Conservation (phyloP, 2,329 filamentous ascomycete species). For the Aspergillus tanneri region DNA sequence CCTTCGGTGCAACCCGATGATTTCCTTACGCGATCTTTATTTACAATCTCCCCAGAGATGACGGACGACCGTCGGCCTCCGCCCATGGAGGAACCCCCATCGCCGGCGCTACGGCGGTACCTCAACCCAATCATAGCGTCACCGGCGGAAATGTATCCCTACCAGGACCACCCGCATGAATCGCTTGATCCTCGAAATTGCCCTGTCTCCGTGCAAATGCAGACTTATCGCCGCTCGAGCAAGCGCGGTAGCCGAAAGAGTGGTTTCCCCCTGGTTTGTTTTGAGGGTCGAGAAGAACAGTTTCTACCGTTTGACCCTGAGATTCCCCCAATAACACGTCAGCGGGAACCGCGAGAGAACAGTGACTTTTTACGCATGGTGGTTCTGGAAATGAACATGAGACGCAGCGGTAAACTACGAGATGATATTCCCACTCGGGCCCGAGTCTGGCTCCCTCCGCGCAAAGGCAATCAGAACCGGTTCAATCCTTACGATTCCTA, state of each 20-base stretch:
- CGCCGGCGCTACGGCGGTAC: slow-evolving; percentile 59
- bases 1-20: slow-evolving; percentile 56
- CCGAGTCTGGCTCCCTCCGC: slow-evolving; percentile 61
- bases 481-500: slow-evolving; percentile 16
- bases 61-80: slow-evolving; percentile 62
- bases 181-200: slow-evolving; percentile 34
- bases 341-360: slow-evolving; percentile 64
- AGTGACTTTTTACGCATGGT: slow-evolving; percentile 63
- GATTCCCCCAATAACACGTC: slow-evolving; percentile 49
- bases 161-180: slow-evolving; percentile 42
- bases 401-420: slow-evolving; percentile 61
- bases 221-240: slow-evolving; percentile 54
- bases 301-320: slow-evolving; percentile 36
- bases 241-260: slow-evolving; percentile 29
- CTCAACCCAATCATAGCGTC: slow-evolving; percentile 56
- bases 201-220: slow-evolving; percentile 61
- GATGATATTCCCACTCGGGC: slow-evolving; percentile 55
- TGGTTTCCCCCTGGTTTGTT: slow-evolving; percentile 40
- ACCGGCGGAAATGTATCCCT: slow-evolving; percentile 47
- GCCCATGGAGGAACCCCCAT: slow-evolving; percentile 53
- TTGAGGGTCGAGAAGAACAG: slow-evolving; percentile 44
- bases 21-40: slow-evolving; percentile 58
- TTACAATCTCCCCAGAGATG: slow-evolving; percentile 57
- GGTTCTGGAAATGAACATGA: slow-evolving; percentile 68
- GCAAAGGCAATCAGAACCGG: slow-evolving; percentile 34